These are phyloP conservation scores for Xylaria sp. DNA, from an alignment of 2,329 filamentous ascomycete species.

Conservation along the genomic window DNA sequence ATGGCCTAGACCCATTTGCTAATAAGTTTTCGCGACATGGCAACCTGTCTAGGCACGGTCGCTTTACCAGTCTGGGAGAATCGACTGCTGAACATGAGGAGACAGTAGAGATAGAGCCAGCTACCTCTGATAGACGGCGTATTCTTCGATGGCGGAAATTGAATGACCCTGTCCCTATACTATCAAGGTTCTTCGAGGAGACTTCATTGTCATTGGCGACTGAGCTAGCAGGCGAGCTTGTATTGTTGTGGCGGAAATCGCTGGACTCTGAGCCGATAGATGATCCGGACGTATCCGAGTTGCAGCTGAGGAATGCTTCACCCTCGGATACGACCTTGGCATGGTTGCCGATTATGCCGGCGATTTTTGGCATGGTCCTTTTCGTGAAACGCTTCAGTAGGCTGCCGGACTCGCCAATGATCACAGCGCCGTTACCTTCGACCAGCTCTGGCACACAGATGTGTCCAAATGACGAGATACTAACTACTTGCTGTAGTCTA, in stretches of 20 bases:
- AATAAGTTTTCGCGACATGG: no score
- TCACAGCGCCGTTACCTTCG: neutral
- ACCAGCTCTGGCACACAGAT: neutral
- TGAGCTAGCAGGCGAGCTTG: neutral
- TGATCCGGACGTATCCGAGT: neutral
- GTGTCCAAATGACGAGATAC: neutral
- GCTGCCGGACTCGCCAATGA: neutral
- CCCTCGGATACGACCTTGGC: neutral
- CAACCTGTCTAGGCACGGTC: no score
- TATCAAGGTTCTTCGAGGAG: no score
- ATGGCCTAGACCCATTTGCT: no score
- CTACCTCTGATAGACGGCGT: no score
- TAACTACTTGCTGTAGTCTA: neutral
- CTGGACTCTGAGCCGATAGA: neutral
- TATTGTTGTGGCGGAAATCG: neutral
- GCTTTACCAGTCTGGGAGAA: no score
- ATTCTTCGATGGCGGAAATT: no score
- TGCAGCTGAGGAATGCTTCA: neutral
- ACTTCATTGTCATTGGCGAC: neutral
- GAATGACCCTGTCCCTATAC: no score
- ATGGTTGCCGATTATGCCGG: neutral
- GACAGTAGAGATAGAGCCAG: no score
- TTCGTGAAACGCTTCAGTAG: neutral
- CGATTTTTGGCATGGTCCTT: neutral
- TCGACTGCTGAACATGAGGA: no score